Percentiles rank a stretch among this genome's conserved stretches.
These are phyloP conservation scores for Podosphaera aphanis DNA, from an alignment of 2,329 filamentous ascomycete species.

Conservation along the genomic window DNA sequence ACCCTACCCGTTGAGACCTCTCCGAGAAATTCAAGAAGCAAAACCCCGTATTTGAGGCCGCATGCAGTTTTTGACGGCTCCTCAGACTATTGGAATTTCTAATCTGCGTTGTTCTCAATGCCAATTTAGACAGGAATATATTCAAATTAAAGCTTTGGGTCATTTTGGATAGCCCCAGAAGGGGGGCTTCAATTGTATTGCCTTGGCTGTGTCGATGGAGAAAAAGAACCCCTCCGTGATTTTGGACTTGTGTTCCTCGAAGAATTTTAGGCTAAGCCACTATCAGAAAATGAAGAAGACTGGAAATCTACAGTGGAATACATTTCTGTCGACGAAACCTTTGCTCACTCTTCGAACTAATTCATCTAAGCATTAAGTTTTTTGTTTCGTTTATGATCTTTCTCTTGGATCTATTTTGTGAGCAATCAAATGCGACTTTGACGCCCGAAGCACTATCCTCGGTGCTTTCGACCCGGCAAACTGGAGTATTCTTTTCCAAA, in stretches of 20 bases:
- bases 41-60: not conserved
- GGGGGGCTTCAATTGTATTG: not conserved
- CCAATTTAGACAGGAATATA: not conserved
- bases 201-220: not conserved
- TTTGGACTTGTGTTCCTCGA: not conserved
- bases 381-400: not conserved
- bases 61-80: not conserved
- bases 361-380: not conserved
- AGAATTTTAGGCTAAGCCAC: not conserved
- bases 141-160: not conserved
- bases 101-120: not conserved
- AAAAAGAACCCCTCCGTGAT: not conserved
- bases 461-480: not conserved
- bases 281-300: not conserved
- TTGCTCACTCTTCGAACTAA: not conserved
- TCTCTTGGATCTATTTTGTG: not conserved
- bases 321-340: not conserved
- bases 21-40: not conserved
- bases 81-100: not conserved
- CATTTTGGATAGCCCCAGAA: not conserved
- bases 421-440: not conserved
- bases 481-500: not conserved
- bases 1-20: not conserved
- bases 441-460: not conserved
- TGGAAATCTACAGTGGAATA: not conserved